Percentiles rank a stretch among this genome's conserved stretches.
Conservation (phyloP, 2,329 filamentous ascomycete genomes). For the Xylaria sp. region DNA sequence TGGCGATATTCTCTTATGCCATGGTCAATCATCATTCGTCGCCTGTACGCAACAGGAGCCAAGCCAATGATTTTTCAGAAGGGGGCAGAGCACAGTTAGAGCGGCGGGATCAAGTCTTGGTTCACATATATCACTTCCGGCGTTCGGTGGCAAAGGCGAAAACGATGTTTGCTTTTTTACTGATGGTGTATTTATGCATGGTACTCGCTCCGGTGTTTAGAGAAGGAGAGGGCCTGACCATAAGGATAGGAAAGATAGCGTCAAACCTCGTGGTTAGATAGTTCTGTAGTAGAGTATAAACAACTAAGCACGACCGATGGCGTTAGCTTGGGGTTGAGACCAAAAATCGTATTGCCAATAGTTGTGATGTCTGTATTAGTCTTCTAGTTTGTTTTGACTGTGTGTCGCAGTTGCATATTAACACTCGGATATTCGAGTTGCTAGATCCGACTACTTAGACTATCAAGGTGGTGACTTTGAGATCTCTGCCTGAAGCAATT, state of each 20-base stretch:
- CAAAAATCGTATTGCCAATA: background rate
- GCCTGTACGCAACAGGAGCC: background rate
- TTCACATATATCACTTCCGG: constrained; percentile 4
- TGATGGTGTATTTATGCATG: constrained; percentile 6
- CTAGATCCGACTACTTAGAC: background rate
- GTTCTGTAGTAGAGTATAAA: constrained; percentile 16
- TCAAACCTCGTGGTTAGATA: background rate
- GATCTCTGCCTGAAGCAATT: background rate
- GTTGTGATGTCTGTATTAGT: background rate
- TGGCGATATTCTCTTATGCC: too few relatives aligned
- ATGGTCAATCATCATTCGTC: background rate
- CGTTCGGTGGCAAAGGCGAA: constrained; percentile 17
- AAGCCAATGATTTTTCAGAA: background rate
- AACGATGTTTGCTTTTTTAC: constrained; percentile 9
- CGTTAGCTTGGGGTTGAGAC: constrained; percentile 5
- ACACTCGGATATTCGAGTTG: too few relatives aligned
- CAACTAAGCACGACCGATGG: constrained; percentile 5
- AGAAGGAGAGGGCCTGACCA: background rate
- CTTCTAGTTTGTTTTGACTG: background rate
- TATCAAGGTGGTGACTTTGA: background rate
- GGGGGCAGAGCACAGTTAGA: background rate
- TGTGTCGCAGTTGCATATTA: too few relatives aligned
- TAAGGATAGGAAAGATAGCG: background rate
- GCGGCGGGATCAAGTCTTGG: background rate
- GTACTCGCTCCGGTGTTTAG: constrained; percentile 23